phyloP scores from a whole-genome alignment of 2,329 filamentous ascomycete genomes.

The Graphiopsis chlorocephala region DNA sequence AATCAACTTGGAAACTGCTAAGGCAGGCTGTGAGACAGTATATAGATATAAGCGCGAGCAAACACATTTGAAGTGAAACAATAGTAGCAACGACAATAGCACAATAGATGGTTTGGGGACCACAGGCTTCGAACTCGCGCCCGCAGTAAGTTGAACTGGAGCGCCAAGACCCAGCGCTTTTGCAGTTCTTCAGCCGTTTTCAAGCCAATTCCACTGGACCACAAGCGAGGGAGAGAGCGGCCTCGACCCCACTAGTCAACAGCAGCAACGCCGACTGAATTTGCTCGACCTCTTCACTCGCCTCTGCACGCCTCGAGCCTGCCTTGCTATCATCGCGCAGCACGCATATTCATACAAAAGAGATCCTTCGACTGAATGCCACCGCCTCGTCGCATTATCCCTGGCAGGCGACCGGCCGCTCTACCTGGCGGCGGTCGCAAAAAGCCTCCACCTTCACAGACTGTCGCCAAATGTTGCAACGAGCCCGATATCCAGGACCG shows the following conservation, averaged over 20 bases:
- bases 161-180: background rate
- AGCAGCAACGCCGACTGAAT: conserved; percentile 1
- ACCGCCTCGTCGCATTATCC: conserved; percentile 11
- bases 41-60: background rate
- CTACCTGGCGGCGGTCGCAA: conserved; percentile 15
- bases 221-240: background rate
- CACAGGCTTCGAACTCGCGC: background rate
- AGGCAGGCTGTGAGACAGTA: background rate
- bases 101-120: background rate
- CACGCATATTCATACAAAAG: background rate
- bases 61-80: background rate
- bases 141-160: background rate
- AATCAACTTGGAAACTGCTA: background rate
- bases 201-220: background rate
- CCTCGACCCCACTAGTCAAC: background rate
- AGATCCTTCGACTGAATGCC: conserved; percentile 4
- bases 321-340: conserved; percentile 33
- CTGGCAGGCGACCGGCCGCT: conserved; percentile 10
- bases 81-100: background rate
- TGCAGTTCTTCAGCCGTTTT: background rate
- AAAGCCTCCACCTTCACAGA: conserved; percentile 3
- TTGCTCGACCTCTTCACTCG: conserved; percentile 34
- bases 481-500: conserved; percentile 30
- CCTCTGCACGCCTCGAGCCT: conserved; percentile 22
- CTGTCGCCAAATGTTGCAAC: conserved; percentile 25